Base-by-base conservation (phyloP, 2,329 filamentous ascomycete species). In the Fusarium staphyleae region DNA sequence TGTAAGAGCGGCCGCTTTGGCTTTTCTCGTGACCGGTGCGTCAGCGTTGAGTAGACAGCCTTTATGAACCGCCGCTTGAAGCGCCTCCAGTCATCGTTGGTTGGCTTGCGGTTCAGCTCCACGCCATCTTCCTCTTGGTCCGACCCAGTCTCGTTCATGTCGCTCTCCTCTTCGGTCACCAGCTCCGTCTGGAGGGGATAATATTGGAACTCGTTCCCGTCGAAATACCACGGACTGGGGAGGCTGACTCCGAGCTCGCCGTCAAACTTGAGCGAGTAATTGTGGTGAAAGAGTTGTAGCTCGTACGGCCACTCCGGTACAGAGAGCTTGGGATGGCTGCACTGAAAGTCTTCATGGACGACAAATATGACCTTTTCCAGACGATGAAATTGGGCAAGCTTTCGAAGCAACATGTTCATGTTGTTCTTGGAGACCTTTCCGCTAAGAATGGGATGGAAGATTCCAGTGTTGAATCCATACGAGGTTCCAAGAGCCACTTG, bases 391-490 rank as follows among this genome's bases (percentile, higher is more conserved):
- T 30, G 52, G 6, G 45, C 44, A 18, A 66, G 39, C 29, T 64
- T 63, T 16, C 24, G 51, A 7, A 63, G 34, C 12, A 66, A 52
- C 44, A 46, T 65, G 26, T 48, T 60, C 33, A 50, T 55, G 14
- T 56, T 66, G 41, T 62, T 67, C 46, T 50, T 60, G 4, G 60
- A 62, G 26, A 57, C 44, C 35, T 55, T 66, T 6, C 62, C 52
- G 6, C 47, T 62, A 10, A 56, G 52, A 9, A 58, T 48, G 4
- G 64, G 62, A 12, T 62, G 51, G 11, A 55, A 54, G 18, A 65
- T 66, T 14, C 64, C 64, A 41, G 42, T 62, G 26, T 28, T 52
- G 30, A 64, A 66, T 4, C 54, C 62, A 40, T 66, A 63, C 3
- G 60, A 66, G 22, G 52, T 61, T 19, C 61, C 54, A 12, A 64